phyloP scores from a whole-genome alignment of 139 green algal genomes.

The Coelastrella sp. region DNA sequence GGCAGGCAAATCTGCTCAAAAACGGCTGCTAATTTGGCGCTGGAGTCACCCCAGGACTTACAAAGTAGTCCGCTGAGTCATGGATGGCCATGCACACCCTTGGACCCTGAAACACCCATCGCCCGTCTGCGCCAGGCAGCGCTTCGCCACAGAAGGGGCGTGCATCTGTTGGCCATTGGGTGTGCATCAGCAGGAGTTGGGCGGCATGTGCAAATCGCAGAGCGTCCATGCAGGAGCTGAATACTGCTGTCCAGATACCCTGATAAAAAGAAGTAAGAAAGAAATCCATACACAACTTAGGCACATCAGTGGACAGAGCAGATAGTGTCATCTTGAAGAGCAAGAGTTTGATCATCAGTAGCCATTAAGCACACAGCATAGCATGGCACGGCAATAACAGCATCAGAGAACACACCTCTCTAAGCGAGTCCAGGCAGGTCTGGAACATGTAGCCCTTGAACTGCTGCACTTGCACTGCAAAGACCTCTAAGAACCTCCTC shows the following conservation, averaged over 20 bases:
- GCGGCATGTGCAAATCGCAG: conserved; percentile 80
- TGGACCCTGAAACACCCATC: conserved; percentile 75
- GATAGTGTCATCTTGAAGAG: too few species aligned
- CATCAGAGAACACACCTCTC: neutral
- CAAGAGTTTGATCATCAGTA: too few species aligned
- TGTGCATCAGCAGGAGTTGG: conserved; percentile 67
- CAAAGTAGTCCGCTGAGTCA: conserved; percentile 60
- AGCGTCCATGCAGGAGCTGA: conserved; percentile 69
- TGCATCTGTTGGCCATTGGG: conserved; percentile 63
- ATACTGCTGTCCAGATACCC: conserved; percentile 59
- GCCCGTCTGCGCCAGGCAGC: conserved; percentile 70
- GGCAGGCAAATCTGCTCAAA: too few species aligned
- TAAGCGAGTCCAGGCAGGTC: neutral
- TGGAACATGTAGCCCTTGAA: conserved; percentile 81
- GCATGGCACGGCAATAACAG: too few species aligned
- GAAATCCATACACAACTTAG: neutral
- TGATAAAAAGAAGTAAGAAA: neutral
- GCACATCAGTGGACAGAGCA: too few species aligned
- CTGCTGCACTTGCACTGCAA: conserved; percentile 78
- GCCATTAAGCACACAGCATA: too few species aligned
- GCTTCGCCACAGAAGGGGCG: conserved; percentile 60
- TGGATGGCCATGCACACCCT: conserved; percentile 80
- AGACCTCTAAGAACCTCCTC: conserved; percentile 64
- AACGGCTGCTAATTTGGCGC: too few species aligned
- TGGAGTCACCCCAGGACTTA: neutral